phyloP scores from a whole-genome alignment of 1,139 yeast species.

The Magnusiomyces tetraspermus region DNA sequence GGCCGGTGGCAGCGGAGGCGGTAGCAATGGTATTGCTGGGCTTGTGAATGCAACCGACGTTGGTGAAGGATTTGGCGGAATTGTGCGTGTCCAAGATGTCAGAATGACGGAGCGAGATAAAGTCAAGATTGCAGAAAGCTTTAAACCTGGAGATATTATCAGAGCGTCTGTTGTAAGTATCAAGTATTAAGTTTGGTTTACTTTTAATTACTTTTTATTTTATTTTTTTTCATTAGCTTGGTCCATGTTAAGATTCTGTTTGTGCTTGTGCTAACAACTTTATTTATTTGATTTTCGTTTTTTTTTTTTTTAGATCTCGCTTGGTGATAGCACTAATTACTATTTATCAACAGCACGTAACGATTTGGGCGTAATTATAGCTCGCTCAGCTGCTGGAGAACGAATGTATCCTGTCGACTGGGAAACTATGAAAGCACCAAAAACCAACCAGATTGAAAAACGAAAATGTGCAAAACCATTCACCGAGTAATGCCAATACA shows the following conservation, averaged over 20 bases:
- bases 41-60: constrained; percentile 46
- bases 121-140: constrained; percentile 68
- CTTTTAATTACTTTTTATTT: constrained; percentile 1
- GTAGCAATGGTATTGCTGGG: constrained; percentile 26
- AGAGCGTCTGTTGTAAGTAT: constrained; percentile 44
- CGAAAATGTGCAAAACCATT: constrained; percentile 94
- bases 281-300: background rate
- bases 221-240: background rate
- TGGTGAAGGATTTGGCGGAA: constrained; percentile 87
- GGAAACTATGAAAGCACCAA: constrained; percentile 83
- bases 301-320: constrained; percentile 43
- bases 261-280: constrained; percentile 13
- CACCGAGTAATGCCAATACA: background rate
- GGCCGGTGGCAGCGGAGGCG: constrained; percentile 31
- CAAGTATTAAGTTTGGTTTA: background rate
- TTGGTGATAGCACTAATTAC: constrained; percentile 91
- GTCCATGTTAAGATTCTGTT: constrained; percentile 15
- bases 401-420: constrained; percentile 88
- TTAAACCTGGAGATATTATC: constrained; percentile 87
- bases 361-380: constrained; percentile 90
- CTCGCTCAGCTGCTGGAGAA: constrained; percentile 57
- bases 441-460: constrained; percentile 63
- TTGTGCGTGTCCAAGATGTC: constrained; percentile 80
- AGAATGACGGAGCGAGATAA: constrained; percentile 86
- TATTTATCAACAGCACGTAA: constrained; percentile 83